Conservation (phyloP, 2,329 filamentous ascomycete species). For the Gaeumannomyces tritici region DNA sequence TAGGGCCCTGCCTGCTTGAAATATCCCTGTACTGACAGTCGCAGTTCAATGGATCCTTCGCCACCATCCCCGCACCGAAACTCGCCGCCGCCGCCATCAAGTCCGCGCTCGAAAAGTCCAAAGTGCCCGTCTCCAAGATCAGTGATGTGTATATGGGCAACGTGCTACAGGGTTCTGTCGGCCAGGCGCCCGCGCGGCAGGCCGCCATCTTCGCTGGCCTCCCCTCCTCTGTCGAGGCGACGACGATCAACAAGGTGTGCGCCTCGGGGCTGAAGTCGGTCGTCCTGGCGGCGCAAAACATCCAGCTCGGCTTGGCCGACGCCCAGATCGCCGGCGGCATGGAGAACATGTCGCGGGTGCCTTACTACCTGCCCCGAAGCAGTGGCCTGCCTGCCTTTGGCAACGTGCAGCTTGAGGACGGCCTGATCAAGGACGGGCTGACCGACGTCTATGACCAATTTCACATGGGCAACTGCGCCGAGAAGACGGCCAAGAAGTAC, state of each 20-base stretch:
- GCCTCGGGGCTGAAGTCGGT: conserved; percentile 92
- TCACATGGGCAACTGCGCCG: conserved; percentile 96
- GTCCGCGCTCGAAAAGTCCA: conserved; percentile 78
- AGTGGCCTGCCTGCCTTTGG: conserved; percentile 78
- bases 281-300: conserved; percentile 82
- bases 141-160: conserved; percentile 97
- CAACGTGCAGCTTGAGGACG: conserved; percentile 79
- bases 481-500: conserved; percentile 86
- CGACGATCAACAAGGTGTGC: conserved; percentile 97
- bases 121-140: conserved; percentile 70
- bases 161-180: conserved; percentile 73
- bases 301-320: conserved; percentile 81
- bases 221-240: conserved; percentile 70
- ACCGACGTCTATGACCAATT: conserved; percentile 96
- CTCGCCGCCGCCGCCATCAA: conserved; percentile 89
- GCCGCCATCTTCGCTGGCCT: conserved; percentile 83
- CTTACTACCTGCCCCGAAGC: conserved; percentile 81
- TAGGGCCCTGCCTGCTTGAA: conserved; percentile 5
- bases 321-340: conserved; percentile 91
- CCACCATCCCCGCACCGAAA: conserved; percentile 72
- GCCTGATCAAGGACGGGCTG: conserved; percentile 85
- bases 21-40: background rate
- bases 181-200: conserved; percentile 87
- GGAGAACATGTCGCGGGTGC: conserved; percentile 95
- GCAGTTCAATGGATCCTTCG: conserved; percentile 90